A percentile compares a stretch with the other conserved stretches of the same genome.
These are phyloP conservation scores for Sindora glabra DNA, from an alignment of 306 rosid genomes.

Conservation along the genomic window DNA sequence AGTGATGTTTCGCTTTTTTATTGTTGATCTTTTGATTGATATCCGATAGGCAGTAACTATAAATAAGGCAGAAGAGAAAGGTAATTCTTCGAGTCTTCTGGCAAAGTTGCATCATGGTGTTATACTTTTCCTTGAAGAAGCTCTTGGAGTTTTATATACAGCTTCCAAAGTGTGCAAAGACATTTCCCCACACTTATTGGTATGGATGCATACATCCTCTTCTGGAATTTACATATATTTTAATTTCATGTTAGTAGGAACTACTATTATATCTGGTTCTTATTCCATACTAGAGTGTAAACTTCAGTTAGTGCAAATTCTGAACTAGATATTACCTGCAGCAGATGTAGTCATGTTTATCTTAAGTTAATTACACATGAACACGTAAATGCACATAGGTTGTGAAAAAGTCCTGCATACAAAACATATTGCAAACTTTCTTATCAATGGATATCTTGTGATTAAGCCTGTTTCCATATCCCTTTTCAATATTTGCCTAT, in stretches of 20 bases:
- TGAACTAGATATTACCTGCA: not conserved
- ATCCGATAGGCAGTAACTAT: constrained; percentile 54
- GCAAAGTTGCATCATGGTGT: constrained; percentile 74
- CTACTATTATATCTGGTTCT: not conserved
- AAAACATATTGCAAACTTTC: too few species aligned
- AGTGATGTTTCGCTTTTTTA: not conserved
- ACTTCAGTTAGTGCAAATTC: not conserved
- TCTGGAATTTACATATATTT: not conserved
- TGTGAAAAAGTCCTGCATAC: too few species aligned
- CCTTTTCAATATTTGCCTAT: not conserved
- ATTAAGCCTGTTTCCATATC: not conserved
- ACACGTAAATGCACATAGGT: too few species aligned
- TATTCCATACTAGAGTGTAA: not conserved
- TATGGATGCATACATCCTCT: constrained; percentile 17
- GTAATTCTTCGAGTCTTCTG: constrained; percentile 48
- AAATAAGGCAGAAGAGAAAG: constrained; percentile 72
- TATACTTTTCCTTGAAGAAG: constrained; percentile 57
- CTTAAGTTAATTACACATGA: too few species aligned
- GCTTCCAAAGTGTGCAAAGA: constrained; percentile 33
- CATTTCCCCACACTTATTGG: constrained; percentile 44
- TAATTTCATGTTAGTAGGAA: constrained; percentile 1
- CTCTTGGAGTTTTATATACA: constrained; percentile 21
- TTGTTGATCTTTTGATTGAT: constrained; percentile 6
- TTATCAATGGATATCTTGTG: not conserved
- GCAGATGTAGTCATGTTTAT: too few species aligned